Percentiles rank a stretch among this genome's conserved stretches.
These are phyloP conservation scores for Aspergillus costaricaensis DNA, from an alignment of 2,329 filamentous ascomycete genomes.

Conservation along the genomic window DNA sequence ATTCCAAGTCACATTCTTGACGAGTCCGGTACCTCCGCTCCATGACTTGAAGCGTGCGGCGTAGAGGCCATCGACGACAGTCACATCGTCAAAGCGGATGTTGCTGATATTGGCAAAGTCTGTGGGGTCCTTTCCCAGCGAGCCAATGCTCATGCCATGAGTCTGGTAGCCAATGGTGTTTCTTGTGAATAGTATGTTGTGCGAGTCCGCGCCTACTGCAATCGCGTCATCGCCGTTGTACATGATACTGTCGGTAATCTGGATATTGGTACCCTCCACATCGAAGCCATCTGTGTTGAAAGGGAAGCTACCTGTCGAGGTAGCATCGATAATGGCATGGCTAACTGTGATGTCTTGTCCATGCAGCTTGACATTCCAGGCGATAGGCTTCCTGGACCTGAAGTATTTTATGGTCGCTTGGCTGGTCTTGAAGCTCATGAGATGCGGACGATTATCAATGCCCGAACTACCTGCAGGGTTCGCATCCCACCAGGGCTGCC, in stretches of 20 bases:
- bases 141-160: conserved; percentile 50
- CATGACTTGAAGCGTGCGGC: conserved; percentile 50
- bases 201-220: conserved; percentile 41
- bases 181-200: conserved; percentile 42
- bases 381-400: conserved; percentile 49
- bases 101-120: conserved; percentile 45
- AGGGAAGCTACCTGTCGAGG: conserved; percentile 40
- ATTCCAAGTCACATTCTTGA: conserved; percentile 48
- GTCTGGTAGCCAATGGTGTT: conserved; percentile 49
- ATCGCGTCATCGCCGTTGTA: conserved; percentile 51
- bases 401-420: conserved; percentile 42
- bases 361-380: conserved; percentile 44
- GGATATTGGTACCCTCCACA: conserved; percentile 32
- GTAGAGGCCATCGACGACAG: conserved; percentile 45
- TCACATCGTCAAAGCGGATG: conserved; percentile 47
- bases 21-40: conserved; percentile 46
- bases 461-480: conserved; percentile 45
- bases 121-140: conserved; percentile 42
- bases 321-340: conserved; percentile 45
- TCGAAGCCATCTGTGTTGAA: conserved; percentile 46
- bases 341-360: conserved; percentile 45
- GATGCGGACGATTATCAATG: conserved; percentile 42
- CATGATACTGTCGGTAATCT: conserved; percentile 34
- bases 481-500: conserved; percentile 50
- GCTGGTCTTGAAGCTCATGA: conserved; percentile 43